Conservation (phyloP, 179 eudicot species). For the Beta corolliflora region DNA sequence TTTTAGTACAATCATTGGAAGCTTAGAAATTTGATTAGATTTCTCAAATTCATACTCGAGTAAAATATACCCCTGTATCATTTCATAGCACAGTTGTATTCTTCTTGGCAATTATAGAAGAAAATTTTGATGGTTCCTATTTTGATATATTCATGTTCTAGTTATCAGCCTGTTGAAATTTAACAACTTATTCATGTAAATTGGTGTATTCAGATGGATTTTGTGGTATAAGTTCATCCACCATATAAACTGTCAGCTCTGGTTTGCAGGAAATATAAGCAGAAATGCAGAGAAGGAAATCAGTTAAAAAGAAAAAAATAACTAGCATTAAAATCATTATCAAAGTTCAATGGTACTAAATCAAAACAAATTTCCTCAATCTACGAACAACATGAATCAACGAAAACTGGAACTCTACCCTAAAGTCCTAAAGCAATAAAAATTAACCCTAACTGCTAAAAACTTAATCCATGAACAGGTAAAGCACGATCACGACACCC, state of each 20-base stretch:
- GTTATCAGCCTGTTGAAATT: neutral
- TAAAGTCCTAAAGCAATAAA: constrained; percentile 15
- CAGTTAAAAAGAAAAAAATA: neutral
- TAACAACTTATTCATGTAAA: neutral
- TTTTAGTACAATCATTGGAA: neutral
- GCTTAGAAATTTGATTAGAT: constrained; percentile 2
- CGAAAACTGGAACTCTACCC: neutral
- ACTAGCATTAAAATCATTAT: neutral
- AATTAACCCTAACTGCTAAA: neutral
- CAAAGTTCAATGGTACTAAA: constrained; percentile 9
- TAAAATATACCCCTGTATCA: constrained; percentile 13
- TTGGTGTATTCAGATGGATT: neutral
- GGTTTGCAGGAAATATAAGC: neutral
- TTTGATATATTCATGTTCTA: neutral
- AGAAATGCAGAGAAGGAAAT: neutral
- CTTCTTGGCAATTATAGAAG: constrained; percentile 5
- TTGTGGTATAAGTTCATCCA: neutral
- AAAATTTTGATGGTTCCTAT: constrained; percentile 5
- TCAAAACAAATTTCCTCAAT: constrained; percentile 18
- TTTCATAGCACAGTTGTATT: constrained; percentile 17
- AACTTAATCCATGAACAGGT: constrained; percentile 36
- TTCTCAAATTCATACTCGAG: neutral
- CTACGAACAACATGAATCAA: constrained; percentile 14
- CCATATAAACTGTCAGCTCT: neutral
- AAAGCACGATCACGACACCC: constrained; percentile 40